Conservation (phyloP, 305 asterid species). For the Fraxinus nigra region DNA sequence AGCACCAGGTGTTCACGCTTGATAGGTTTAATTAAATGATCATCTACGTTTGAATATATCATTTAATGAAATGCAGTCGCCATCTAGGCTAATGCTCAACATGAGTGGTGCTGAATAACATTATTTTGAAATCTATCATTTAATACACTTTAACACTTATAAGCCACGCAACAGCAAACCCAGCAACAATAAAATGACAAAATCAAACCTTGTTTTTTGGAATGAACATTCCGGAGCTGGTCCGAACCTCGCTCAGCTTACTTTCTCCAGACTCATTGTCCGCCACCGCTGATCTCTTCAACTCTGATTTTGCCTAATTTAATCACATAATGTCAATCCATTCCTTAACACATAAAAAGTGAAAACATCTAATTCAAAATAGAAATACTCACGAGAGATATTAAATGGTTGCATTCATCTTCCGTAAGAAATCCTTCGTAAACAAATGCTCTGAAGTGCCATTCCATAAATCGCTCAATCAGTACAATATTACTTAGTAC, state of each 20-base stretch:
- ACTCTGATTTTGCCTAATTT: slow-evolving; percentile 75
- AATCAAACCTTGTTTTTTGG: slow-evolving; percentile 65
- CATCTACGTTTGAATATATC: neutral
- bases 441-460: slow-evolving; percentile 67
- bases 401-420: slow-evolving; percentile 81
- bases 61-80: too few relatives aligned
- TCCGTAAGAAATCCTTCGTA: slow-evolving; percentile 84
- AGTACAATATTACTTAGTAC: neutral
- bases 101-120: too few relatives aligned
- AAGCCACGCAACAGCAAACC: slow-evolving; percentile 5
- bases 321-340: slow-evolving; percentile 18
- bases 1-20: neutral
- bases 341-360: neutral
- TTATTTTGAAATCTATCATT: too few relatives aligned
- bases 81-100: too few relatives aligned
- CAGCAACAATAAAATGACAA: slow-evolving; percentile 14
- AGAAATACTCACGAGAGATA: slow-evolving; percentile 64
- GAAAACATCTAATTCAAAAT: neutral
- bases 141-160: neutral
- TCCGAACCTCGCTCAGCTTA: slow-evolving; percentile 75
- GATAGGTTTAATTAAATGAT: neutral
- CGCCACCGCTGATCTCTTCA: slow-evolving; percentile 89
- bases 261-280: slow-evolving; percentile 76
- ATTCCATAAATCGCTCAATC: slow-evolving; percentile 20
- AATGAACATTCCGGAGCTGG: slow-evolving; percentile 96